These are phyloP conservation scores for Malassezia obtusa DNA, from an alignment of 1,284 basidiomycete species.

Conservation along the genomic window DNA sequence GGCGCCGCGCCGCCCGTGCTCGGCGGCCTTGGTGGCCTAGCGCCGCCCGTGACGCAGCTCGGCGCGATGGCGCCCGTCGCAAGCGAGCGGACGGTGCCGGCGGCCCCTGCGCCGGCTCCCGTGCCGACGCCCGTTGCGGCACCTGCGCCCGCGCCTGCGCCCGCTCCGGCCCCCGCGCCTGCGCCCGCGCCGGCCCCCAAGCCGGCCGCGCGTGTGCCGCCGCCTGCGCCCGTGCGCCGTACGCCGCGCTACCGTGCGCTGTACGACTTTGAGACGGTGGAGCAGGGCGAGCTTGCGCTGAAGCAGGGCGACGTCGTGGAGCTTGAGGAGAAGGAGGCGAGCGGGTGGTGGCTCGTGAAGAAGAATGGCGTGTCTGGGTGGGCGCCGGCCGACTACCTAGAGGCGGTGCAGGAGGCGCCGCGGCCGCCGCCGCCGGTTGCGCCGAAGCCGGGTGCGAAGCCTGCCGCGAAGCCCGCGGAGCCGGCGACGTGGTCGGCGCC, in stretches of 20 bases:
- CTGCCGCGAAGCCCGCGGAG: constrained; percentile 49
- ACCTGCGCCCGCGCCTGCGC: constrained; percentile 12
- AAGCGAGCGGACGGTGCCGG: neutral
- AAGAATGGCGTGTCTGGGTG: constrained; percentile 76
- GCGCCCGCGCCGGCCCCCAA: constrained; percentile 36
- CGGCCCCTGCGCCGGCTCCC: neutral
- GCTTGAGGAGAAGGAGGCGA: constrained; percentile 75
- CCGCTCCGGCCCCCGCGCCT: constrained; percentile 18
- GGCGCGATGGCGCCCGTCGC: neutral
- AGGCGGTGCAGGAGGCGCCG: constrained; percentile 57
- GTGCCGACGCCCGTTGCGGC: neutral
- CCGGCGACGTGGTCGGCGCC: constrained; percentile 25
- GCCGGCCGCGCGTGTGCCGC: constrained; percentile 53
- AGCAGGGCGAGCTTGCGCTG: constrained; percentile 81
- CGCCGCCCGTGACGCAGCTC: constrained; percentile 11
- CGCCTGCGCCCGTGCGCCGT: constrained; percentile 54
- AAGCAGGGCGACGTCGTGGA: constrained; percentile 86
- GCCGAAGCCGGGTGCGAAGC: constrained; percentile 20
- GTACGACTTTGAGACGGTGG: constrained; percentile 61
- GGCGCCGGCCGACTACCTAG: constrained; percentile 86
- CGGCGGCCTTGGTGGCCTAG: neutral
- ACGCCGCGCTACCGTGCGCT: constrained; percentile 67
- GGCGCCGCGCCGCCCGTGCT: neutral
- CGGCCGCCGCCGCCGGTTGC: constrained; percentile 25
- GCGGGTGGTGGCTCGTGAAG: constrained; percentile 84